Evolutionary conservation across 768 basidiomycete genomes (phyloP).

Genomic region (Hericium coralloides): DNA sequence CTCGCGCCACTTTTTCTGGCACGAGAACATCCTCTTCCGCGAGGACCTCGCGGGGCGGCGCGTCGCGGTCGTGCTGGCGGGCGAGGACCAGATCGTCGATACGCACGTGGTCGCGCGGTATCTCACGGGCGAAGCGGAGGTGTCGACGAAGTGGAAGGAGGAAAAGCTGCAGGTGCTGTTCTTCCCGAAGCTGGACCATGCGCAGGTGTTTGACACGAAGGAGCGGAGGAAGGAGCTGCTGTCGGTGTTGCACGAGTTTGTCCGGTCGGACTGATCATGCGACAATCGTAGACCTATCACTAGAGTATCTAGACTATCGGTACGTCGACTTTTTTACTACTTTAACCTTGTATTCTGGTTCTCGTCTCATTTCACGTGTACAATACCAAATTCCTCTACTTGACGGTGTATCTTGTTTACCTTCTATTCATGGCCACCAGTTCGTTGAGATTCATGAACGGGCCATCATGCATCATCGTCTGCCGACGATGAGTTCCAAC

Average conservation of each 20-base stretch:
- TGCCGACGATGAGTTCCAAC: no score
- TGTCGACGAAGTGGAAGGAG: conserved; percentile 19
- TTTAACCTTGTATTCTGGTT: background rate
- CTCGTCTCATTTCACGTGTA: background rate
- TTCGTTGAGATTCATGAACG: no score
- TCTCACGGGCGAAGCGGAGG: conserved; percentile 26
- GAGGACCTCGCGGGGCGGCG: conserved; percentile 35
- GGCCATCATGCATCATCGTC: no score
- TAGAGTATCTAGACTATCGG: no score
- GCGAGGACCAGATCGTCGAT: conserved; percentile 35
- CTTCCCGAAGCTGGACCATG: conserved; percentile 31
- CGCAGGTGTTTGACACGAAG: conserved; percentile 28
- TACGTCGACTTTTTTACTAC: no score
- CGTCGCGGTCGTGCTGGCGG: conserved; percentile 29
- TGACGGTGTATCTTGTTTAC: no score
- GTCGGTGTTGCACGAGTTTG: conserved; percentile 24
- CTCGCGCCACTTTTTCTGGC: conserved; percentile 58
- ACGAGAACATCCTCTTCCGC: conserved; percentile 50
- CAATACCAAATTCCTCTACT: no score
- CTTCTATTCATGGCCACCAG: no score
- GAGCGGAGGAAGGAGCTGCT: conserved; percentile 22
- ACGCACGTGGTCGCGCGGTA: conserved; percentile 29
- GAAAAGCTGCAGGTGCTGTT: conserved; percentile 31
- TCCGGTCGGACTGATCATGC: conserved; percentile 1
- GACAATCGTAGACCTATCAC: no score